Evolutionary conservation across 768 basidiomycete species (phyloP).

Genomic region (Zangia roseola): DNA sequence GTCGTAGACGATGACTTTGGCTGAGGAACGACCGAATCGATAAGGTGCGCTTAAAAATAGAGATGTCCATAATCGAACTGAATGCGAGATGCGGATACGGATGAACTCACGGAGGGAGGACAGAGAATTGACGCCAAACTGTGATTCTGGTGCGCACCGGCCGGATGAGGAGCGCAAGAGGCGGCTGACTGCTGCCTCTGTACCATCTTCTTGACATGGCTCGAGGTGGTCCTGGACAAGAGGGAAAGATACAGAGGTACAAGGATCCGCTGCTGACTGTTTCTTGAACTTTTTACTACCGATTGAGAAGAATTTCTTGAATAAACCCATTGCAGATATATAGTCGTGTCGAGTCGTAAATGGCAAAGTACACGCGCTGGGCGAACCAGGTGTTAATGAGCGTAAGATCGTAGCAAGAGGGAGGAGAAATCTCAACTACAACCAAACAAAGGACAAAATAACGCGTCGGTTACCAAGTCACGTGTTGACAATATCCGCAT

Average conservation of each 20-base stretch:
- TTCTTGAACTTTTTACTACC: slow-evolving; percentile 63
- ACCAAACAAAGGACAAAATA: slow-evolving; percentile 44
- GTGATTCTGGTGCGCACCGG: slow-evolving; percentile 55
- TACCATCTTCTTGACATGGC: slow-evolving; percentile 40
- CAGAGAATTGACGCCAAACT: slow-evolving; percentile 54
- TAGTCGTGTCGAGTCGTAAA: slow-evolving; percentile 30
- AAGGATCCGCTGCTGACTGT: slow-evolving; percentile 27
- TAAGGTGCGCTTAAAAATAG: slow-evolving; percentile 55
- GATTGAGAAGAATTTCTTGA: slow-evolving; percentile 69
- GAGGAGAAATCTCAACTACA: slow-evolving; percentile 31
- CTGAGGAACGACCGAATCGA: slow-evolving; percentile 51
- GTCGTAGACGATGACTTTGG: slow-evolving; percentile 53
- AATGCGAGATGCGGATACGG: background rate
- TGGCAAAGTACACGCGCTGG: slow-evolving; percentile 15
- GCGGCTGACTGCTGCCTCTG: slow-evolving; percentile 41
- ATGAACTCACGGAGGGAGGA: slow-evolving; percentile 67
- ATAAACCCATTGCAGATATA: slow-evolving; percentile 53
- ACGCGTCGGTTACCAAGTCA: slow-evolving; percentile 16
- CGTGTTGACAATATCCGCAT: slow-evolving; percentile 15
- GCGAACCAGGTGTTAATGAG: slow-evolving; percentile 29
- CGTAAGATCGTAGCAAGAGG: slow-evolving; percentile 18
- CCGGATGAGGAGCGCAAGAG: slow-evolving; percentile 74
- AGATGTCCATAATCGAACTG: background rate
- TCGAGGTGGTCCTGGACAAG: slow-evolving; percentile 17
- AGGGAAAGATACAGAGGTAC: slow-evolving; percentile 29